A percentile compares a stretch with the other conserved stretches of the same genome.
phyloP scores from a whole-genome alignment of 2,329 filamentous ascomycete species.

The Calonectria pseudoreteaudii region DNA sequence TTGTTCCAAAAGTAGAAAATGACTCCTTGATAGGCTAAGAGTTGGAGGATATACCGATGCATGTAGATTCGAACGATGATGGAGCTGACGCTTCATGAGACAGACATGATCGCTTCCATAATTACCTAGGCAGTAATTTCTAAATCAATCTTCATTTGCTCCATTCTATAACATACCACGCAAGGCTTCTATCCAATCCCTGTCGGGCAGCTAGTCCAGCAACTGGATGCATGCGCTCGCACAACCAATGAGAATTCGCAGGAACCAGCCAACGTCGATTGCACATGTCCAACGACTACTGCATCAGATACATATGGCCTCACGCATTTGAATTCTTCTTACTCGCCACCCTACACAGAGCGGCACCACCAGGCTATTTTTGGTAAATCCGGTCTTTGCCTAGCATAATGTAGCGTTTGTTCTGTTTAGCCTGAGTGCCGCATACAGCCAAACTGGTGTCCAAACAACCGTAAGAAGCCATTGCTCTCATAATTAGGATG shows the following conservation, averaged over 20 bases:
- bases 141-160: not conserved
- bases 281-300: not conserved
- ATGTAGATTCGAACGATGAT: no score
- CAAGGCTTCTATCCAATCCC: not conserved
- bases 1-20: no score
- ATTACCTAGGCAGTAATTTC: not conserved
- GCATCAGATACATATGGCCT: not conserved
- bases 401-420: not conserved
- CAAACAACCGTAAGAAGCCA: not conserved
- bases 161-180: not conserved
- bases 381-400: not conserved
- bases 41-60: no score
- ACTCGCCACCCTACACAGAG: not conserved
- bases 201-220: not conserved
- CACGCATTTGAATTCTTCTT: not conserved
- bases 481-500: not conserved
- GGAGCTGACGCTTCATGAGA: no score
- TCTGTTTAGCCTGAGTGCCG: not conserved
- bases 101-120: no score
- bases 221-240: not conserved
- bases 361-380: no score
- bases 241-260: not conserved
- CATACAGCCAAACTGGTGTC: not conserved
- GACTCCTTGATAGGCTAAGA: no score
- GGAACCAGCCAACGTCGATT: not conserved